Evolutionary conservation across 495 filamentous ascomycete species (phyloP).

Genomic region (Penicillium macrosclerotiorum): DNA sequence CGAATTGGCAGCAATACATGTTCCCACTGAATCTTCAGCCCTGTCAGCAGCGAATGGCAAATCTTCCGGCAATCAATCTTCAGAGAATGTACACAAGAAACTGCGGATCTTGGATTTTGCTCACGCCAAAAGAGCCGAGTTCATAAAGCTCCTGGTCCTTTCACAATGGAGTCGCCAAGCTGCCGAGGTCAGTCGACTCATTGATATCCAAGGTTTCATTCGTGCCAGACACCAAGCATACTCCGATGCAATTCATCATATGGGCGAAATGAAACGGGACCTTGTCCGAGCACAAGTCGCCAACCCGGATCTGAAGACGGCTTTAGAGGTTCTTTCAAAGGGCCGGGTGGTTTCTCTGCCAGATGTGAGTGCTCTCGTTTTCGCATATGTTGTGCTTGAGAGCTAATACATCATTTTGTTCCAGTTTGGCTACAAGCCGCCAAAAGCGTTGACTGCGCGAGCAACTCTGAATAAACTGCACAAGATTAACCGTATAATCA

Average conservation of each 20-base stretch:
- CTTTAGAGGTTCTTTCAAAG: constrained; percentile 75
- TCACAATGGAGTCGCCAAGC: constrained; percentile 82
- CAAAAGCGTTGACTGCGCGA: constrained; percentile 62
- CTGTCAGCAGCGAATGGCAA: constrained; percentile 49
- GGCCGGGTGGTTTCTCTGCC: constrained; percentile 74
- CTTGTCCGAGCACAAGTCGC: constrained; percentile 65
- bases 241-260: constrained; percentile 50
- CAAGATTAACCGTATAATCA: constrained; percentile 79
- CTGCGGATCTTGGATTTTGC: constrained; percentile 70
- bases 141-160: constrained; percentile 88
- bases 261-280: constrained; percentile 68
- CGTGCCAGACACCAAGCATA: constrained; percentile 57
- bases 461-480: constrained; percentile 66
- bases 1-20: constrained; percentile 63
- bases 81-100: constrained; percentile 77
- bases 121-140: constrained; percentile 62
- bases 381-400: constrained; percentile 1
- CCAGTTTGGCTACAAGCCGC: constrained; percentile 75
- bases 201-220: constrained; percentile 77
- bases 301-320: constrained; percentile 88
- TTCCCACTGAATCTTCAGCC: constrained; percentile 36
- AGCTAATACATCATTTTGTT: constrained; percentile 23
- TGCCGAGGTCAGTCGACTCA: constrained; percentile 71
- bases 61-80: constrained; percentile 53
- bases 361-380: constrained; percentile 52